Conservation (phyloP, 768 basidiomycete species). For the Termitomyces sp. region DNA sequence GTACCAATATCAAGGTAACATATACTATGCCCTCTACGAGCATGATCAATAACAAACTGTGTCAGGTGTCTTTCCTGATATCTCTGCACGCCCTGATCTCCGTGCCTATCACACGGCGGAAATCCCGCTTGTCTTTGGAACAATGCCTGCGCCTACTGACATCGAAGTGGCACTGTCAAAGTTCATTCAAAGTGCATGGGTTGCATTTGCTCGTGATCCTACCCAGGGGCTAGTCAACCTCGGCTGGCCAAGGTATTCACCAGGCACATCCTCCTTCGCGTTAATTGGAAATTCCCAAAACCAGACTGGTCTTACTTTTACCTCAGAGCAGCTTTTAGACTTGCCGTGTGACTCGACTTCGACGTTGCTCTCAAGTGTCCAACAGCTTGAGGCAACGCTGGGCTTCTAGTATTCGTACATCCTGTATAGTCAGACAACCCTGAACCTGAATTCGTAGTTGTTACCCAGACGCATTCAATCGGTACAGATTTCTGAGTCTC, state of each 20-base stretch:
- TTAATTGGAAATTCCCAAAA: constrained; percentile 11
- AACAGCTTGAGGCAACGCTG: background rate
- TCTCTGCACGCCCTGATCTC: constrained; percentile 27
- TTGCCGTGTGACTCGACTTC: background rate
- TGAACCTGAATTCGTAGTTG: too few relatives aligned
- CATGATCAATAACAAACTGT: background rate
- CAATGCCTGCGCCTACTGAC: constrained; percentile 19
- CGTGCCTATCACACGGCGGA: constrained; percentile 36
- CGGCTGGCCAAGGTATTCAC: constrained; percentile 22
- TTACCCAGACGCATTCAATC: too few relatives aligned
- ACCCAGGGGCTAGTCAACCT: constrained; percentile 19
- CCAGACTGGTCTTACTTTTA: constrained; percentile 5
- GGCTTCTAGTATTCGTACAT: background rate
- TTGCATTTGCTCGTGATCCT: constrained; percentile 37
- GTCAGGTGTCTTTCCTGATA: constrained; percentile 31
- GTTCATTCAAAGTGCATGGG: constrained; percentile 35
- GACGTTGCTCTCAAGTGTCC: background rate
- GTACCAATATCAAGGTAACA: constrained; percentile 17
- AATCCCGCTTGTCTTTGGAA: constrained; percentile 37
- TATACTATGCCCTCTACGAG: constrained; percentile 18
- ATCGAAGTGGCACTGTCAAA: constrained; percentile 24
- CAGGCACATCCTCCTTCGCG: constrained; percentile 7
- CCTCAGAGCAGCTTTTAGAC: background rate
- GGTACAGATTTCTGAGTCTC: too few relatives aligned
- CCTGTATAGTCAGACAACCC: too few relatives aligned